Evolutionary conservation across 139 green algal species (phyloP).

Genomic region (Raphidocelis subcapitata): DNA sequence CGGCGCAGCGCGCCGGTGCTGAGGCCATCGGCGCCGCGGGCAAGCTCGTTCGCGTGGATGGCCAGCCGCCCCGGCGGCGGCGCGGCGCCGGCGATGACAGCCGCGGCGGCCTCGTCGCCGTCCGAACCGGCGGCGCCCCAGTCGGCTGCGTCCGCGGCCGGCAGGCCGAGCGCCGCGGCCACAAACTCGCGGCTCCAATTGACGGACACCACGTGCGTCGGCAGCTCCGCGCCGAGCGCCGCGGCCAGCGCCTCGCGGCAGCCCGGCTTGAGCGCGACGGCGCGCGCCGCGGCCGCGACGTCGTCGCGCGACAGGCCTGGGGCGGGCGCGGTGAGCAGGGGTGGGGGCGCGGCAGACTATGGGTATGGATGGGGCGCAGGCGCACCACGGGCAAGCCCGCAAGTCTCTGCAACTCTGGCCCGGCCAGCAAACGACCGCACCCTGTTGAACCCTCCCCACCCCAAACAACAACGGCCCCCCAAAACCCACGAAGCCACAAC

Average conservation of each 20-base stretch:
- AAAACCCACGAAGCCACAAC: no score
- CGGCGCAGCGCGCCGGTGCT: conserved; percentile 50
- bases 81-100: no score
- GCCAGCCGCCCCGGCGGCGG: not conserved
- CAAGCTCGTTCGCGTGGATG: conserved; percentile 63
- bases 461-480: no score
- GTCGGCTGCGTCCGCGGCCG: conserved; percentile 26
- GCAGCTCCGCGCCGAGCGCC: conserved; percentile 39
- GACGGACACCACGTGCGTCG: conserved; percentile 67
- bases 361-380: no score
- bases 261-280: conserved; percentile 46
- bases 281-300: conserved; percentile 25
- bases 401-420: no score
- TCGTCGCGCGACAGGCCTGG: conserved; percentile 26
- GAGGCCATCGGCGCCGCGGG: conserved; percentile 21
- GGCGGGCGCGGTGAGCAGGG: not conserved
- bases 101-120: no score
- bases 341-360: no score
- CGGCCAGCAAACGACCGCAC: no score
- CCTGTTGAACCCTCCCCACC: no score
- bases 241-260: conserved; percentile 40
- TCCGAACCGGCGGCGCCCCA: no score
- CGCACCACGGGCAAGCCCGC: no score
- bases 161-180: conserved; percentile 39
- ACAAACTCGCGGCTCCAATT: conserved; percentile 74